A percentile compares a stretch with the other conserved stretches of the same genome.
Evolutionary conservation across 257 asterid genomes (phyloP).

Genomic region (Fraxinus cuspidata): DNA sequence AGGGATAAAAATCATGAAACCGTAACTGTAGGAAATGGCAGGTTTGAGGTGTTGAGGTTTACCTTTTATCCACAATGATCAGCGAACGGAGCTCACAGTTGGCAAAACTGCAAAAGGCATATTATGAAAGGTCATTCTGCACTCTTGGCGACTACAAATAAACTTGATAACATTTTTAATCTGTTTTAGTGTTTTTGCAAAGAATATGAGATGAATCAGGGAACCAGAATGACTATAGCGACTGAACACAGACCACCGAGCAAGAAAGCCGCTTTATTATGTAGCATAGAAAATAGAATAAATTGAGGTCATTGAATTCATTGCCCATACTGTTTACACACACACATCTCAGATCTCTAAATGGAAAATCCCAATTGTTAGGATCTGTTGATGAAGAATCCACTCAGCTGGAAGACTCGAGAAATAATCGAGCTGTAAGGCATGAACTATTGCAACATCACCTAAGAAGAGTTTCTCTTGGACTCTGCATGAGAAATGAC

Average conservation of each 20-base stretch:
- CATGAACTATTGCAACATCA: neutral
- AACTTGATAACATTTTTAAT: neutral
- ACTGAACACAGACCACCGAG: neutral
- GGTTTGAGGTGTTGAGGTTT: conserved; percentile 21
- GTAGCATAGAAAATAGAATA: neutral
- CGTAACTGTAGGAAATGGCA: neutral
- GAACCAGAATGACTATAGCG: neutral
- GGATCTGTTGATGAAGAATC: neutral
- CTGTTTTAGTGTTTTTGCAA: neutral
- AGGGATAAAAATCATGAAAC: neutral
- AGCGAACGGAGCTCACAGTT: conserved; percentile 95
- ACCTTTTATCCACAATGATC: conserved; percentile 77
- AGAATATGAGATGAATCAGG: neutral
- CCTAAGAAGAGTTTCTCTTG: neutral
- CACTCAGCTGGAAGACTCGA: neutral
- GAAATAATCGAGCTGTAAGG: neutral
- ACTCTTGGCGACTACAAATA: neutral
- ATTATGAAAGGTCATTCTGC: neutral
- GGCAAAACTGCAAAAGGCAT: conserved; percentile 57
- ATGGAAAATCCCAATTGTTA: neutral
- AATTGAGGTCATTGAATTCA: neutral
- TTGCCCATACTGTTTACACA: neutral
- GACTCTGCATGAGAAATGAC: neutral
- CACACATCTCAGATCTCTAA: neutral
- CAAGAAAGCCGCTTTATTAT: neutral